Evolutionary conservation across 108 stramenopile species (phyloP), one percentile per base, ranked within the genome.

Genomic region (Pseudonitzschia pungens): DNA sequence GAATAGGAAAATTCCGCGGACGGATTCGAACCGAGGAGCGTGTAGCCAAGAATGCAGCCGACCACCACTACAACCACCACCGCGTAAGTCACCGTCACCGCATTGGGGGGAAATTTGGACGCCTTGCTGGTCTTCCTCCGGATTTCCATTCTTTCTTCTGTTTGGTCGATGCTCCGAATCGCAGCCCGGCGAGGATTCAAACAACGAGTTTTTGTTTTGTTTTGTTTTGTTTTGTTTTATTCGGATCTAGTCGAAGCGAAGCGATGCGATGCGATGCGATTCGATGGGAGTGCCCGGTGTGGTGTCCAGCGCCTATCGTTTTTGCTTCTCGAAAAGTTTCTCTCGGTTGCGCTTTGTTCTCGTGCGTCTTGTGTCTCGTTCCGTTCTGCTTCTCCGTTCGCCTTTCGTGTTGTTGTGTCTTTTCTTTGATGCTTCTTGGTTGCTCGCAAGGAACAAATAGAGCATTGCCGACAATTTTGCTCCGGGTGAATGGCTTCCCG

Each of bases 41-140:
- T 31, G 29, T 15, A 31, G 29, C 57, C 57, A 27, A 28, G 29
- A 26, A 58, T 22, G 57, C 29, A 58, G 15, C 57, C 24, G 12
- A 58, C 57, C 57, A 27, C 57, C 57, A 26, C 57, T 7, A 58
- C 14, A 11, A 58, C 57, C 57, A 27, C 57, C 57, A 26, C 57
- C 5, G 27, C 14, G 29, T 27, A 24, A 26, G 57, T 15, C 27
- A 22, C 57, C 57, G n/a, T 31, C 15, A 27, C 12, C 0, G n/a
- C 57, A 26, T 15, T 2, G 14, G 15, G 15, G 24, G 22, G n/a
- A 31, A 14, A 26, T 58, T n/a, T 58, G 0, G 57, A 58, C 2
- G 45, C 10, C 45, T 18, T 48, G 45, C 16, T 18, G 14, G 24
- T 58, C 15, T 58, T 58, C 27, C 57, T 21, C 29, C 57, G 57